Base-by-base conservation (phyloP, 2,329 filamentous ascomycete genomes). In the Alternaria sp. region DNA sequence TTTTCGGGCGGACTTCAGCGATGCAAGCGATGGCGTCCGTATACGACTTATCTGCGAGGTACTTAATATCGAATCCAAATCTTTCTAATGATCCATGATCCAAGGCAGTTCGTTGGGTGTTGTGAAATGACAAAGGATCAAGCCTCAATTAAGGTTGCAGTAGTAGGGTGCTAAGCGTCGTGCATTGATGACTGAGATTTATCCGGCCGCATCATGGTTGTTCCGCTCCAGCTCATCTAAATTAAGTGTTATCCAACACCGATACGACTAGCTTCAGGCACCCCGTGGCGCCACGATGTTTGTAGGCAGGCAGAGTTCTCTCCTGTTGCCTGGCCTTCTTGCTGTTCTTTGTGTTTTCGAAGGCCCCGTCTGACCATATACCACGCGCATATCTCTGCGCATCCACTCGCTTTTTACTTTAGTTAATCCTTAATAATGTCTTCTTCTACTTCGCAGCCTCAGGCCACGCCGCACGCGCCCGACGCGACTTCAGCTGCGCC, bases 351-450 rank as follows among this genome's bases (percentile, higher is more conserved):
- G 50, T 62, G 59, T 45, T 41, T 59, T 40, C 16, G 14, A 38
- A 50, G 46, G 20, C 34, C 46, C 20, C 34, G 46, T 46, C 43
- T 36, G 34, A 41, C 41, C 46, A 30, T 46, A 46, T 44, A 27
- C 45, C 45, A 51, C 28, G 55, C 58, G 58, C 62, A 44, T 54
- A n/a, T 44, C 54, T 57, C 25, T 45, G 54, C 58, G 54, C 62
- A 55, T 62, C 55, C 62, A 49, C 41, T 64, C 62, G 62, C 57
- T 64, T 22, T 14, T 6, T 40, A 56, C 46, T 53, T 43, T 43
- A 54, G 25, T 59, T 43, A 44, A 55, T 61, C 40, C 46, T 25
- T 45, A 57, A 62, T 63, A 54, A 67, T 67, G 65, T 66, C 65
- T 54, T 43, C 58, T 32, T 53, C 53, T 52, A 43, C 57, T n/a